Evolutionary conservation across 176 grass and related monocot genomes (phyloP).

Genomic region (Saccharum officinarum): DNA sequence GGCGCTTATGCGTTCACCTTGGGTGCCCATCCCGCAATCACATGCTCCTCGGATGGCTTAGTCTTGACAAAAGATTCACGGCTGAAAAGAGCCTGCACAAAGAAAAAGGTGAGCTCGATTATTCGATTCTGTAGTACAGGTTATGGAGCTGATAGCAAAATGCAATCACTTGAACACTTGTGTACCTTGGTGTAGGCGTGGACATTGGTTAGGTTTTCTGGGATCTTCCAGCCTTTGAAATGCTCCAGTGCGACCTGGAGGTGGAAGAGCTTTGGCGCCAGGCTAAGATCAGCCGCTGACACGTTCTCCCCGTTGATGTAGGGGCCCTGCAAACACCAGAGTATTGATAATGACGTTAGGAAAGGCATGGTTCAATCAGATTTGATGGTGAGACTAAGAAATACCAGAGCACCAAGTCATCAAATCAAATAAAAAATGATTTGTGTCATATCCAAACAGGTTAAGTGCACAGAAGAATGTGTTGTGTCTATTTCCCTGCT

Average conservation of each 20-base stretch:
- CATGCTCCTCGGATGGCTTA: slow-evolving; percentile 66
- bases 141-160: neutral
- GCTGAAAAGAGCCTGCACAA: slow-evolving; percentile 68
- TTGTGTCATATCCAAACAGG: slow-evolving; percentile 14
- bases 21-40: slow-evolving; percentile 78
- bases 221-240: slow-evolving; percentile 93
- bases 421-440: slow-evolving; percentile 22
- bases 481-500: neutral
- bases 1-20: slow-evolving; percentile 51
- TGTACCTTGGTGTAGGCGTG: slow-evolving; percentile 69
- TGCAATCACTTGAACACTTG: neutral
- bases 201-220: slow-evolving; percentile 61
- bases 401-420: neutral
- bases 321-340: slow-evolving; percentile 60
- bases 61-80: slow-evolving; percentile 82
- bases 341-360: neutral
- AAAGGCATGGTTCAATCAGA: neutral
- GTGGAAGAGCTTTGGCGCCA: slow-evolving; percentile 86
- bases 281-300: slow-evolving; percentile 63
- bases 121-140: neutral
- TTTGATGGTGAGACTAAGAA: neutral
- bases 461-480: neutral
- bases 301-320: slow-evolving; percentile 68
- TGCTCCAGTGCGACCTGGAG: slow-evolving; percentile 64
- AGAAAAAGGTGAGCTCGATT: neutral